Conservation (phyloP, 192 early-diverging fungal species). For the Entomortierella parvispora region DNA sequence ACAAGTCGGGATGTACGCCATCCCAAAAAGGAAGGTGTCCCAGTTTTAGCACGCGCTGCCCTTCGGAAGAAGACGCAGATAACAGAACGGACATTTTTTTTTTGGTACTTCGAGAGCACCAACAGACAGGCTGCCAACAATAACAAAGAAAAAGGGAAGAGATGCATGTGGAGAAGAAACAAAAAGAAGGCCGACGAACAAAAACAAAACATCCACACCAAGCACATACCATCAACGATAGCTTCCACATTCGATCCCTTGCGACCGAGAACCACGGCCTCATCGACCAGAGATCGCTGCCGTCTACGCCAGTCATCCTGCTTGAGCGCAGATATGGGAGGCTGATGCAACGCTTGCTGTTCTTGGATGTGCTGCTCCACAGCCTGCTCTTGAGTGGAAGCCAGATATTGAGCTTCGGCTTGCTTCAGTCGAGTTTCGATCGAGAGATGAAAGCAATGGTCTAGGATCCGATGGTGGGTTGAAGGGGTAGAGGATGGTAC, state of each 20-base stretch:
- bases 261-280: constrained; percentile 54
- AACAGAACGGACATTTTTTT: constrained; percentile 6
- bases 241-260: constrained; percentile 63
- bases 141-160: no score
- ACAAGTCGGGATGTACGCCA: background rate
- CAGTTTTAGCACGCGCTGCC: constrained; percentile 4
- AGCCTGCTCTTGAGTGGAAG: constrained; percentile 38
- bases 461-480: constrained; percentile 64
- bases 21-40: constrained; percentile 5
- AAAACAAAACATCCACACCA: background rate
- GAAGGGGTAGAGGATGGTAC: constrained; percentile 44
- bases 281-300: constrained; percentile 41
- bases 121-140: no score
- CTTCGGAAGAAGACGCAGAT: background rate
- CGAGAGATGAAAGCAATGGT: constrained; percentile 63
- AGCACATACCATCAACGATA: constrained; percentile 59
- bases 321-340: constrained; percentile 41
- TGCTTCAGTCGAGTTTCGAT: constrained; percentile 64
- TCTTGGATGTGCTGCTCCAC: constrained; percentile 43
- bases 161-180: constrained; percentile 19
- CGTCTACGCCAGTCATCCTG: constrained; percentile 43
- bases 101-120: background rate
- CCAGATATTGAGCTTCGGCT: constrained; percentile 53
- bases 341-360: constrained; percentile 50
- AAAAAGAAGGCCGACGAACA: background rate